These are phyloP conservation scores for Orobanche coerulescens DNA, from an alignment of 257 asterid genomes.

Conservation along the genomic window DNA sequence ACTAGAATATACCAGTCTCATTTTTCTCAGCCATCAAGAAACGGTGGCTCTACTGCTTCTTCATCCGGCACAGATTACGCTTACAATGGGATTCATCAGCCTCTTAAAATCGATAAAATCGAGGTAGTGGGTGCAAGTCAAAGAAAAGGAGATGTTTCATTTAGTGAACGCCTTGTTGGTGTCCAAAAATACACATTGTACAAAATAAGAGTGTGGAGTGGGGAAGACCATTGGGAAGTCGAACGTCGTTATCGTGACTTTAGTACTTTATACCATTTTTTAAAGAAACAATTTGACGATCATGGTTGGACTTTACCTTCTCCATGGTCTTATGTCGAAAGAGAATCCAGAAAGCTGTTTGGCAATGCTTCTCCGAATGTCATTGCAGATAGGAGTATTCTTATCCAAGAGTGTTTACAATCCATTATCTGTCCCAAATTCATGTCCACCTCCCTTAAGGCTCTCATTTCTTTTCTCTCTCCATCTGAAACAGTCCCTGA, in stretches of 20 bases:
- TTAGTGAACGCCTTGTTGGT: slow-evolving; percentile 85
- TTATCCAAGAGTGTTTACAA: slow-evolving; percentile 82
- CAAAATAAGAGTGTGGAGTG: slow-evolving; percentile 57
- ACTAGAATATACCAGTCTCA: slow-evolving; percentile 37
- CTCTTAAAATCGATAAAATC: slow-evolving; percentile 51
- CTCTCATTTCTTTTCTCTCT: slow-evolving; percentile 58
- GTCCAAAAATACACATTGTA: slow-evolving; percentile 72
- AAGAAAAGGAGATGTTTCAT: slow-evolving; percentile 73
- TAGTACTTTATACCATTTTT: slow-evolving; percentile 43
- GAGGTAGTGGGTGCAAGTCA: slow-evolving; percentile 80
- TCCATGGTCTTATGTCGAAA: slow-evolving; percentile 72
- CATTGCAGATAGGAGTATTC: slow-evolving; percentile 68
- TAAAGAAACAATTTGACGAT: slow-evolving; percentile 62
- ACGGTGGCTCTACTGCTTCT: slow-evolving; percentile 88
- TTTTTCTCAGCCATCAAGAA: slow-evolving; percentile 55
- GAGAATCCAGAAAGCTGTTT: slow-evolving; percentile 75
- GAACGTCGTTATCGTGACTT: slow-evolving; percentile 92
- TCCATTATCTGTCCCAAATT: slow-evolving; percentile 47
- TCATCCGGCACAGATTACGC: slow-evolving; percentile 68
- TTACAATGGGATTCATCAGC: slow-evolving; percentile 38
- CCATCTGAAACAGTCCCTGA: slow-evolving; percentile 42
- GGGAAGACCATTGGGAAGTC: slow-evolving; percentile 69
- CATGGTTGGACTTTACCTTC: slow-evolving; percentile 73
- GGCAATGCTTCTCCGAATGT: slow-evolving; percentile 72
- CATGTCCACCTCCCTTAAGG: slow-evolving; percentile 35